Conservation (phyloP, 2,329 filamentous ascomycete species). For the Verruconis gallopava region DNA sequence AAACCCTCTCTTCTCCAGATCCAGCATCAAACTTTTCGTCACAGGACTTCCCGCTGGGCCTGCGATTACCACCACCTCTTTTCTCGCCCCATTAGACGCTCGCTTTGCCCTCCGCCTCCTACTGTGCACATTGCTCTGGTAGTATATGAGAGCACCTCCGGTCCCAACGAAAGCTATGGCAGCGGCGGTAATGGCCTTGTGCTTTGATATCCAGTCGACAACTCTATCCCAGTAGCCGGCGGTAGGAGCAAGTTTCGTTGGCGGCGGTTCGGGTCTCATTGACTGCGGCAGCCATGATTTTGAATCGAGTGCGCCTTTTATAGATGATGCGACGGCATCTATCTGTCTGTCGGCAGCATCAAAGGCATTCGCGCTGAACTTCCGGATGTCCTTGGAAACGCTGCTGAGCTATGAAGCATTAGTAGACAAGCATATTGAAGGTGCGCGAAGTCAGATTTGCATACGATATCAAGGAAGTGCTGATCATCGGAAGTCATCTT, state of each 20-base stretch:
- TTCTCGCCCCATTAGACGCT: constrained; percentile 68
- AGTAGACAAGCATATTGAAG: constrained; percentile 11
- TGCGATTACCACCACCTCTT: constrained; percentile 78
- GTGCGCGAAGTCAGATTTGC: constrained; percentile 19
- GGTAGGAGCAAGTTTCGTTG: constrained; percentile 23
- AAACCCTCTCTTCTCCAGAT: constrained; percentile 83
- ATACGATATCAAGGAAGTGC: constrained; percentile 64
- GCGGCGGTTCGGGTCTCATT: constrained; percentile 40
- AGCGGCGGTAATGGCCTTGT: constrained; percentile 62
- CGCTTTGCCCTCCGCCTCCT: constrained; percentile 63
- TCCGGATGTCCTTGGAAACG: constrained; percentile 52
- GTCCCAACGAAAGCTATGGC: constrained; percentile 60
- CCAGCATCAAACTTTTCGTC: constrained; percentile 68
- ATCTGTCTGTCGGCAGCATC: constrained; percentile 72
- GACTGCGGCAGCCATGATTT: constrained; percentile 61
- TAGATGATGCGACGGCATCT: constrained; percentile 56
- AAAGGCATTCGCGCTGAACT: constrained; percentile 60
- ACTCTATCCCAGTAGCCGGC: constrained; percentile 41
- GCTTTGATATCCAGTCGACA: constrained; percentile 56
- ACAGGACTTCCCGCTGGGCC: constrained; percentile 78
- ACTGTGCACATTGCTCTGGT: constrained; percentile 45
- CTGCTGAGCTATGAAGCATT: constrained; percentile 35
- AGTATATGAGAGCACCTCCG: constrained; percentile 43
- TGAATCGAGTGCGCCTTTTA: constrained; percentile 57
- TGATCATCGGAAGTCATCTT: constrained; percentile 67